Conservation (phyloP, 2,329 filamentous ascomycete species). For the Elsinoe batatas region DNA sequence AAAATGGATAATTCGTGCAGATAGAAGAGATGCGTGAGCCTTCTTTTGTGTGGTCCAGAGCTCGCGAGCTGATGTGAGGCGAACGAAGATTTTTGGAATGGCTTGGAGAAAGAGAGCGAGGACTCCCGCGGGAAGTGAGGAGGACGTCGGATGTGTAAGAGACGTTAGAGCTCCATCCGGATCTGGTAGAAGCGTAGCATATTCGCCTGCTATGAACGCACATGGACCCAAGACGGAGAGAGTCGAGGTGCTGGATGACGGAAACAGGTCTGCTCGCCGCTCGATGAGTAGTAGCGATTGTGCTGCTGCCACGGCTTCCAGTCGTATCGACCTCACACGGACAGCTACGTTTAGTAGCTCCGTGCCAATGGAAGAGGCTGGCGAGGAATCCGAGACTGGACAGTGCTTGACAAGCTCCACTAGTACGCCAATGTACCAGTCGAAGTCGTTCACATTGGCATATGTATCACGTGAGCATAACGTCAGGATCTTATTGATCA, state of each 20-base stretch:
- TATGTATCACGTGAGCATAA: slow-evolving; percentile 92
- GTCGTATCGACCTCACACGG: slow-evolving; percentile 74
- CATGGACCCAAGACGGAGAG: slow-evolving; percentile 62
- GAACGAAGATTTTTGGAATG: slow-evolving; percentile 72
- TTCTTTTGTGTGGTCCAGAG: slow-evolving; percentile 66
- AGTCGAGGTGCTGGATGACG: slow-evolving; percentile 40
- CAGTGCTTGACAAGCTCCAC: slow-evolving; percentile 69
- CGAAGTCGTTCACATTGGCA: slow-evolving; percentile 75
- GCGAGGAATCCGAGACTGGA: slow-evolving; percentile 37
- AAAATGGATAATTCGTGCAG: slow-evolving; percentile 72
- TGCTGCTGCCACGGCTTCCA: slow-evolving; percentile 71
- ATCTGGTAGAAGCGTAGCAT: slow-evolving; percentile 58
- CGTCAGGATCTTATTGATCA: slow-evolving; percentile 70
- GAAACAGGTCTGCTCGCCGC: slow-evolving; percentile 48
- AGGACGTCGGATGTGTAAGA: slow-evolving; percentile 58
- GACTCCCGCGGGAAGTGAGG: slow-evolving; percentile 50
- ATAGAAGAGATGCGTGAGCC: slow-evolving; percentile 62
- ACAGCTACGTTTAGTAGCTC: slow-evolving; percentile 87
- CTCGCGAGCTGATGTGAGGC: slow-evolving; percentile 54
- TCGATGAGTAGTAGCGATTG: slow-evolving; percentile 62
- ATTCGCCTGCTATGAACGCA: slow-evolving; percentile 85
- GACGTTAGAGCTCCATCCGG: slow-evolving; percentile 64
- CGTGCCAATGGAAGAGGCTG: slow-evolving; percentile 51
- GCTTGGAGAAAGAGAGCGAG: slow-evolving; percentile 77
- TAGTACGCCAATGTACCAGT: slow-evolving; percentile 92